Percentiles rank a stretch among this genome's conserved stretches.
Evolutionary conservation across 129 eudicot genomes (phyloP).

Genomic region (Tagetes erecta): DNA sequence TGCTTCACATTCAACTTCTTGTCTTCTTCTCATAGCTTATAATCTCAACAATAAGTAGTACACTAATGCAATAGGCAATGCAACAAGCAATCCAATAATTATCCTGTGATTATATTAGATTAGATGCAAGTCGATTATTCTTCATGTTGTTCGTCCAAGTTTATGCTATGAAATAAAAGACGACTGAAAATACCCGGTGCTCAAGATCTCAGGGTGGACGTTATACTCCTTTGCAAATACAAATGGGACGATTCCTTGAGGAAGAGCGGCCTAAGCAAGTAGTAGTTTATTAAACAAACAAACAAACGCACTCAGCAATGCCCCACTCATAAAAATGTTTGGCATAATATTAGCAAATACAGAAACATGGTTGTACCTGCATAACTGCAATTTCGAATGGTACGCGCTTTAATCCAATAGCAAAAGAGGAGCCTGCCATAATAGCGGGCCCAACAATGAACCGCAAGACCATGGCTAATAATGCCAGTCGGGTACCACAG

Average conservation of each 20-base stretch:
- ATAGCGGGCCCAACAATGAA: slow-evolving; percentile 66
- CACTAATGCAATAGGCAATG: slow-evolving; percentile 66
- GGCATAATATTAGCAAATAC: not conserved
- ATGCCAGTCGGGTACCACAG: slow-evolving; percentile 52
- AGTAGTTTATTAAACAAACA: not conserved
- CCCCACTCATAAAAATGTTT: not conserved
- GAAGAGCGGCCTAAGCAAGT: slow-evolving; percentile 74
- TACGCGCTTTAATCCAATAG: slow-evolving; percentile 57
- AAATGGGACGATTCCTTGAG: slow-evolving; percentile 91
- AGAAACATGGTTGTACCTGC: slow-evolving; percentile 45
- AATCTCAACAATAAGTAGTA: slow-evolving; percentile 65
- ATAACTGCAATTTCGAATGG: slow-evolving; percentile 59
- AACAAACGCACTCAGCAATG: too few species aligned
- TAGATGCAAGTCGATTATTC: not conserved
- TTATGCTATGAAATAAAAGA: slow-evolving; percentile 5
- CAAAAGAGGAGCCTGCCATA: slow-evolving; percentile 60
- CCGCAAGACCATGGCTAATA: slow-evolving; percentile 62
- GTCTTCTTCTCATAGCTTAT: slow-evolving; percentile 34
- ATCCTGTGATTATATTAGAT: slow-evolving; percentile 44
- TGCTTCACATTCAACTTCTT: slow-evolving; percentile 1
- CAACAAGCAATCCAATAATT: slow-evolving; percentile 62
- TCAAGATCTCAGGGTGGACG: slow-evolving; percentile 66
- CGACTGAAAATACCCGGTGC: slow-evolving; percentile 61
- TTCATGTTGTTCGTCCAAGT: not conserved
- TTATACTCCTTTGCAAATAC: slow-evolving; percentile 81